Evolutionary conservation across 371 early-diverging fungal genomes (phyloP), one percentile per base, ranked within the genome.

Genomic region (Lichtheimia corymbifera): DNA sequence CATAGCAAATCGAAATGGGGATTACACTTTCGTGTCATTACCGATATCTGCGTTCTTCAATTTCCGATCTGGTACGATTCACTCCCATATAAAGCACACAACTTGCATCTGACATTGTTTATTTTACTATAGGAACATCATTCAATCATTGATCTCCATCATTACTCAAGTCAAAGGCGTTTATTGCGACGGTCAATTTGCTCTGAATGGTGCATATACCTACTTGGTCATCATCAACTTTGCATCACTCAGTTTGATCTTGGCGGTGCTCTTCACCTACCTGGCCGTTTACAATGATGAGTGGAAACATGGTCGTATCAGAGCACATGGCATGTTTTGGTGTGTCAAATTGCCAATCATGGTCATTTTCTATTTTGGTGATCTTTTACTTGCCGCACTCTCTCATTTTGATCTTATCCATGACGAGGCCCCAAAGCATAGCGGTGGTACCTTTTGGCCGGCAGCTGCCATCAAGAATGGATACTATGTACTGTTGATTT

Each of bases 241-340:
- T 50, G 62, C 58, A 15, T 77, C 81, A 0, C 58, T 80, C 3
- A 73, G 73, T 4, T 52, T 80, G 22, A 80, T 80, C 24, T 56
- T 80, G 5, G 66, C 67, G 50, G 81, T 77, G 0, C 44, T 80
- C 18, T 77, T 80, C 42, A 71, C 70, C 2, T 80, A 80, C 45
- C 52, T 80, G n/a, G 68, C 78, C 6, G 70, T 80, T 11, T 80
- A 66, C 56, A 49, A 70, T 15, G 41, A 54, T 1, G 76, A 80
- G 58, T 80, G 74, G 76, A 65, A 77, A 35, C 63, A 67, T 5
- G 77, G 75, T 7, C 20, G 67, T 13, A 73, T 75, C 25, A 52
- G 60, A 5, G 77, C 77, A 1, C 81, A 80, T 53, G 76, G 74
- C 55, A 77, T 80, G 77, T 80, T 80, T 60, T 80, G 81, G 81